These are phyloP conservation scores for Schoenoplectus triqueter DNA, from an alignment of 202 grass and related monocot species.

Conservation along the genomic window DNA sequence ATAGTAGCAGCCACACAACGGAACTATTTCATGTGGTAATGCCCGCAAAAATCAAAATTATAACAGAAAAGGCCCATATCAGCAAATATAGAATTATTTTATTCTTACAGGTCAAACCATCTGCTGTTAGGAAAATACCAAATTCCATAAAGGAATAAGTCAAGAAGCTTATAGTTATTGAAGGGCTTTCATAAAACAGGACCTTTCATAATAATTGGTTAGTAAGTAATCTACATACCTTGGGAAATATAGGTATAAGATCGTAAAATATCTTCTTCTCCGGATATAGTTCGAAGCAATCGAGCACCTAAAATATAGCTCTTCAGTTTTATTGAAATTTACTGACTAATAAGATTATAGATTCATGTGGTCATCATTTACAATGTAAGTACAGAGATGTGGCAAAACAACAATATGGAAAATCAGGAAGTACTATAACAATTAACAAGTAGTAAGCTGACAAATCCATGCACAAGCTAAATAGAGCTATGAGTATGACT, in stretches of 20 bases:
- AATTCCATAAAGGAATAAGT: background rate
- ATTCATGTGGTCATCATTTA: background rate
- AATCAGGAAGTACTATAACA: background rate
- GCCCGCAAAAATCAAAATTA: background rate
- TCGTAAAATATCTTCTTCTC: slow-evolving; percentile 79
- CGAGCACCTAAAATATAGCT: slow-evolving; percentile 66
- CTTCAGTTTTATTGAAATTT: slow-evolving; percentile 31
- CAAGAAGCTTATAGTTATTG: slow-evolving; percentile 25
- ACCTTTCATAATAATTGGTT: background rate
- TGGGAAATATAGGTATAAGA: slow-evolving; percentile 97
- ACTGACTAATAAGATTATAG: background rate
- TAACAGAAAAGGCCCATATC: background rate
- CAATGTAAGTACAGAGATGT: background rate
- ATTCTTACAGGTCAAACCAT: background rate
- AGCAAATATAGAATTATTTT: slow-evolving; percentile 7
- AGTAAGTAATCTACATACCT: slow-evolving; percentile 54
- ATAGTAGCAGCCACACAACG: background rate
- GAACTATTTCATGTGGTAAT: background rate
- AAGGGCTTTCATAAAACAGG: slow-evolving; percentile 24
- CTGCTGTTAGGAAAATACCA: slow-evolving; percentile 1
- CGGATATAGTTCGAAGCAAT: slow-evolving; percentile 93
- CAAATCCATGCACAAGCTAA: slow-evolving; percentile 16
- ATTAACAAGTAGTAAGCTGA: background rate
- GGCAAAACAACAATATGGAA: background rate
- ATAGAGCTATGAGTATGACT: slow-evolving; percentile 57